Evolutionary conservation across 2,329 filamentous ascomycete species (phyloP), one percentile per base, ranked within the genome.

Genomic region (Dothideomycetes sp.): DNA sequence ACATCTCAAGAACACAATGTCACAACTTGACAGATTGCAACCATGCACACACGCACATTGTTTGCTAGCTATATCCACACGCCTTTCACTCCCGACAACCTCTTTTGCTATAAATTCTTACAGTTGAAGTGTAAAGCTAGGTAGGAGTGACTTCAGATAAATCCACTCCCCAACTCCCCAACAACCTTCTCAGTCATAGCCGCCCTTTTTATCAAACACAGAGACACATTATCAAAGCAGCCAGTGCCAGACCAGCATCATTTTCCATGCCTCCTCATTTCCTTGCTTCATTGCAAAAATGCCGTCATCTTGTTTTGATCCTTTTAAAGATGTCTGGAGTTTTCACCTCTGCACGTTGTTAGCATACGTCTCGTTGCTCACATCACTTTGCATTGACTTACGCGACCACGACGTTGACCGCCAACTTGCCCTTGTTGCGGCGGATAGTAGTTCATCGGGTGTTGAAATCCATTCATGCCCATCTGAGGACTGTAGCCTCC

Each of bases 321-420:
- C 22, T 27, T 7, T 27, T 12, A 27, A 27, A 7, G 22, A 27
- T 12, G 12, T 27, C 12, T 27, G 12, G 22, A 41, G n/a, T n/a
- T n/a, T n/a, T 41, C 39, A 41, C 34, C 39, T 41, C 39, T 41
- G 34, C 27, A 3, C 10, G 8, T 19, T 8, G 14, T 40, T 24
- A 37, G 39, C 24, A 15, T 27, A 11, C 19, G 10, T 9, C 3
- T 14, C 17, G 5, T n/a, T 16, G 5, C 7, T 15, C 24, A 9
- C 34, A 15, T 8, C 34, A 34, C 16, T 36, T 36, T n/a, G 12
- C 7, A 27, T 27, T 27, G 14, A 43, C 41, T 69, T 60, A 72
- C 68, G 51, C 71, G 63, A 61, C 70, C 72, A 53, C 60, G 57
- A 47, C 72, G 67, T 51, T 70, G 66, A 42, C 67, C 67, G 47